Evolutionary conservation across 2,329 filamentous ascomycete genomes (phyloP).

Genomic region (Talaromyces rugulosus): DNA sequence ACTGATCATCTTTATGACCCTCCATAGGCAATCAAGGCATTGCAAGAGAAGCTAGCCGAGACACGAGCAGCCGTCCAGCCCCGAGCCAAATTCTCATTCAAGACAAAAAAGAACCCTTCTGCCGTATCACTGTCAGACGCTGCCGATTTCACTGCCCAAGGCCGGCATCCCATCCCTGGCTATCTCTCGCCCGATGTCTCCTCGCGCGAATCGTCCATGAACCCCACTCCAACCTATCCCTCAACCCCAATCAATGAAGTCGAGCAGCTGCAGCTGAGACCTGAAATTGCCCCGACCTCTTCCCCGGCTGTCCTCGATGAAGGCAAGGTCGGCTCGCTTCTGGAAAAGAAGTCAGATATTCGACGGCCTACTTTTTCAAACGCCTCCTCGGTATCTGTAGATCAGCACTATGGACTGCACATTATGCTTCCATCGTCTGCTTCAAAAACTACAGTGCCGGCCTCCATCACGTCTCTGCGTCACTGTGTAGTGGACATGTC

Average conservation of each 20-base stretch:
- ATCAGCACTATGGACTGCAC: constrained; percentile 63
- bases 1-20: constrained; percentile 17
- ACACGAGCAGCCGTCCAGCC: constrained; percentile 65
- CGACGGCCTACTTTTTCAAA: constrained; percentile 59
- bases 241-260: constrained; percentile 35
- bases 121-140: constrained; percentile 55
- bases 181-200: constrained; percentile 39
- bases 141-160: constrained; percentile 49
- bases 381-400: constrained; percentile 59
- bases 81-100: constrained; percentile 81
- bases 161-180: constrained; percentile 41
- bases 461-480: constrained; percentile 64
- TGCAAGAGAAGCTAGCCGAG: constrained; percentile 73
- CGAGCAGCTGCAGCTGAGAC: constrained; percentile 30
- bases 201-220: constrained; percentile 36
- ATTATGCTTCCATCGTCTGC: constrained; percentile 73
- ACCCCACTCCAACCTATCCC: constrained; percentile 31
- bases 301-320: constrained; percentile 22
- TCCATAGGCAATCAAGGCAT: constrained; percentile 67
- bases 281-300: constrained; percentile 33
- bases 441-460: constrained; percentile 66
- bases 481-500: constrained; percentile 79
- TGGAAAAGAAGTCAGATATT: constrained; percentile 26
- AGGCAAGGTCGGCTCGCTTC: constrained; percentile 18
- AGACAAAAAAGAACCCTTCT: constrained; percentile 52